phyloP scores from a whole-genome alignment of 129 eudicot species.

The Artemisia argyi region DNA sequence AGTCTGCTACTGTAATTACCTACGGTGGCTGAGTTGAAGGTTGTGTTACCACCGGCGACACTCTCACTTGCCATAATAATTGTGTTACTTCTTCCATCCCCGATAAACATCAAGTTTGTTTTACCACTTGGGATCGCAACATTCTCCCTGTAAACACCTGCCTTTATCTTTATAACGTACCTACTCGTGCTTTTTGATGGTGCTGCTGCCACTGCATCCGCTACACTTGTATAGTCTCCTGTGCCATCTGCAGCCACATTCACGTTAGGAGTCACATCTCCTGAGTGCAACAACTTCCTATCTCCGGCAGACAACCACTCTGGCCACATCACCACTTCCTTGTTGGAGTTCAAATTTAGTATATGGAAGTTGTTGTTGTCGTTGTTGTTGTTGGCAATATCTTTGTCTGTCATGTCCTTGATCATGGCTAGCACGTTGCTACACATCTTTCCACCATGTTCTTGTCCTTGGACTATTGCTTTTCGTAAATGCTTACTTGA shows the following conservation, averaged over 20 bases:
- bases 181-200: conserved; percentile 33
- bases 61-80: conserved; percentile 43
- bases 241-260: conserved; percentile 47
- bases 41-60: conserved; percentile 37
- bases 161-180: conserved; percentile 37
- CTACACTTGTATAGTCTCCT: conserved; percentile 40
- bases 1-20: conserved; percentile 28
- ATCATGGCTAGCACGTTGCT: conserved; percentile 32
- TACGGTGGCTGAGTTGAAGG: conserved; percentile 47
- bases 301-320: conserved; percentile 38
- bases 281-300: conserved; percentile 33
- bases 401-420: conserved; percentile 21
- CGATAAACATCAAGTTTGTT: conserved; percentile 44
- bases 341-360: not conserved
- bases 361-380: not conserved
- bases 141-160: conserved; percentile 48
- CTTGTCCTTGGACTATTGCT: conserved; percentile 23
- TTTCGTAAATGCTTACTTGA: not conserved
- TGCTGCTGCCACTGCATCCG: conserved; percentile 48
- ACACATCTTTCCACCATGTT: conserved; percentile 35
- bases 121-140: conserved; percentile 41
- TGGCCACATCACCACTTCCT: conserved; percentile 8
- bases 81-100: conserved; percentile 50
- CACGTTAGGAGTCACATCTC: conserved; percentile 23
- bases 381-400: conserved; percentile 15